Evolutionary conservation across 495 filamentous ascomycete genomes (phyloP).

Genomic region (Aspergillus campestris): DNA sequence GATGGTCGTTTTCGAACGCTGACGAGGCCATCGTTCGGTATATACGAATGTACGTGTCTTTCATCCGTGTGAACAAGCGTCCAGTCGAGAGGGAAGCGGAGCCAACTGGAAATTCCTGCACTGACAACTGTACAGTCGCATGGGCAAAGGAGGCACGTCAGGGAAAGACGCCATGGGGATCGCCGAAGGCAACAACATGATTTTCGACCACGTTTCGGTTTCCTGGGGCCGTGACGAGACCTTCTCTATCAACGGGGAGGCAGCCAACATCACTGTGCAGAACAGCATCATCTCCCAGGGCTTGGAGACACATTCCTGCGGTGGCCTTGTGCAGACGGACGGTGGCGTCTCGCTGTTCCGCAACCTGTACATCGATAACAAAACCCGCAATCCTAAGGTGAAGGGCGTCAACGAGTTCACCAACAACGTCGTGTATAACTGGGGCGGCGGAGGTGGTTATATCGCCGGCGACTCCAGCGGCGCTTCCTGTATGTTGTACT

Average conservation of each 20-base stretch:
- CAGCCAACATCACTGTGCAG: conserved; percentile 9
- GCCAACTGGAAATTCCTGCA: neutral
- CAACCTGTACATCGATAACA: conserved; percentile 16
- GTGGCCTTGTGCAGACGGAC: conserved; percentile 11
- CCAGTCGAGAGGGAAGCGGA: neutral
- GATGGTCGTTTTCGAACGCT: conserved; percentile 13
- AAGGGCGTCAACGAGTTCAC: conserved; percentile 16
- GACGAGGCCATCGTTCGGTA: conserved; percentile 12
- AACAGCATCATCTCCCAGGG: conserved; percentile 11
- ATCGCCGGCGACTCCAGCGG: conserved; percentile 10
- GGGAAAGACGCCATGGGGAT: conserved; percentile 12
- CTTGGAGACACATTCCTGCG: conserved; percentile 12
- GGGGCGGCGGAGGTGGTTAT: conserved; percentile 13
- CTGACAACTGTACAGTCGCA: conserved; percentile 3
- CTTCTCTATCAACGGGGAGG: conserved; percentile 11
- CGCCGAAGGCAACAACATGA: conserved; percentile 12
- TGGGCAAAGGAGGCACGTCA: conserved; percentile 7
- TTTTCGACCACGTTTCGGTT: conserved; percentile 13
- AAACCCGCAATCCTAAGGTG: conserved; percentile 15
- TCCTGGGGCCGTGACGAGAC: conserved; percentile 15
- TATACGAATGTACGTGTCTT: conserved; percentile 9
- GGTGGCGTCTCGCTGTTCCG: conserved; percentile 11
- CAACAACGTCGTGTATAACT: conserved; percentile 13
- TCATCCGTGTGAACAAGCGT: neutral
- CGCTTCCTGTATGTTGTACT: conserved; percentile 5